Evolutionary conservation across 2,329 filamentous ascomycete species (phyloP), one percentile per base, ranked within the genome.

Genomic region (Botrytis paeoniae): DNA sequence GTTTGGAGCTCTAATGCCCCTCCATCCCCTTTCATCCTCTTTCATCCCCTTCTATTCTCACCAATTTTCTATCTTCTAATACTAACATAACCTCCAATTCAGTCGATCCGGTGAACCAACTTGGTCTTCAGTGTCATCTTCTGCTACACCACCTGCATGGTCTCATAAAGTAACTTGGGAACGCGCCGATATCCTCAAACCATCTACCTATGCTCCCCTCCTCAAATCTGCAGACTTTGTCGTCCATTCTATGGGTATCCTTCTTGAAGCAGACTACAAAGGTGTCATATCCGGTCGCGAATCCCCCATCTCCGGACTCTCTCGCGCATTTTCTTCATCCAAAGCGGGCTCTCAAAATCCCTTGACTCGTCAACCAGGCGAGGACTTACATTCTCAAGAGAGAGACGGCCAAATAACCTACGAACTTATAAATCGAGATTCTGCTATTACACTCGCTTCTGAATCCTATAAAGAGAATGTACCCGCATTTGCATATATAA

Each of bases 261-360:
- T 99, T 29, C 89, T 99, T 16, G 96, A 99, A 85, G 94, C 95
- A 68, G 96, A 99, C 85, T 99, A 99, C 89, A 99, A 99, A 84
- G 93, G 92, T 77, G 91, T 97, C 25, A 81, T 99, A 39, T 91
- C 90, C 32, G 96, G 96, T 69, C 90, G 89, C 74, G 95, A 97
- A 79, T 94, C 93, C 0, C 90, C 94, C n/a, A 83, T 97, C 70
- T 83, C 89, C 10, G 95, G 94, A 1, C 85, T 99, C 22, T 88
- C 89, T 75, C 91, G 92, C 78, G 93, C 94, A 39, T 97, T 98
- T 81, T 89, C 90, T 69, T 81, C 89, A 1, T 86, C 87, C 3
- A 91, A 91, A 48, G 85, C 83, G 79, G 88, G 89, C 73, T 89
- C 89, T 71, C 86, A 84, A 79, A 93, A 97, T 81, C 93, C 93